A percentile compares a stretch with the other conserved stretches of the same genome.
phyloP scores from a whole-genome alignment of 31 red algal species.

The Odonthalia washingtoniensis region DNA sequence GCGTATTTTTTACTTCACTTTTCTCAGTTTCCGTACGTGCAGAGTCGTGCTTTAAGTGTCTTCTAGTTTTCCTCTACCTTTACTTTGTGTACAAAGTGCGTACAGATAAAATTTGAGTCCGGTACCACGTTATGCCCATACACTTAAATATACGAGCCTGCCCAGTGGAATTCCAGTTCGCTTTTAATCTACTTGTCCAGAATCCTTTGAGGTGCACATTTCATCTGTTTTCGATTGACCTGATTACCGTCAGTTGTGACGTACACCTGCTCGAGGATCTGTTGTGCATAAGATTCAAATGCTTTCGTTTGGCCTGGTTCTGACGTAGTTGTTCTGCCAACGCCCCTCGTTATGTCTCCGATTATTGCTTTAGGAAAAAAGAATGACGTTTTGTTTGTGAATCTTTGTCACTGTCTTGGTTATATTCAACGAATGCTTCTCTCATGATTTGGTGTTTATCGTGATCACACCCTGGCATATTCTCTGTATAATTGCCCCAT shows the following conservation, averaged over 20 bases:
- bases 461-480: too few species aligned
- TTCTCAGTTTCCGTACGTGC: neutral
- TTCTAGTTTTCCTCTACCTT: neutral
- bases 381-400: neutral
- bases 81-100: constrained; percentile 6
- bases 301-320: neutral
- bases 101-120: neutral
- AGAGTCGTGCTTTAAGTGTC: neutral
- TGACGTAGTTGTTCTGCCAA: neutral
- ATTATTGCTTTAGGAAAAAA: neutral
- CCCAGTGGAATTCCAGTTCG: neutral
- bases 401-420: neutral
- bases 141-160: neutral
- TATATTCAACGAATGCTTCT: neutral
- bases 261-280: constrained; percentile 6
- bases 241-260: neutral
- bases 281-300: neutral
- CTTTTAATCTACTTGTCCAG: constrained; percentile 10
- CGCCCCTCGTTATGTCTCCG: neutral
- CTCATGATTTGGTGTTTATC: too few species aligned
- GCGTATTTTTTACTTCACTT: neutral
- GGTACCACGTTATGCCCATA: neutral
- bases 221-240: constrained; percentile 9
- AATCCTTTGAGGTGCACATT: constrained; percentile 20
- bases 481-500: neutral